Evolutionary conservation across 257 asterid species (phyloP).

Genomic region (Ilex aquifolium): DNA sequence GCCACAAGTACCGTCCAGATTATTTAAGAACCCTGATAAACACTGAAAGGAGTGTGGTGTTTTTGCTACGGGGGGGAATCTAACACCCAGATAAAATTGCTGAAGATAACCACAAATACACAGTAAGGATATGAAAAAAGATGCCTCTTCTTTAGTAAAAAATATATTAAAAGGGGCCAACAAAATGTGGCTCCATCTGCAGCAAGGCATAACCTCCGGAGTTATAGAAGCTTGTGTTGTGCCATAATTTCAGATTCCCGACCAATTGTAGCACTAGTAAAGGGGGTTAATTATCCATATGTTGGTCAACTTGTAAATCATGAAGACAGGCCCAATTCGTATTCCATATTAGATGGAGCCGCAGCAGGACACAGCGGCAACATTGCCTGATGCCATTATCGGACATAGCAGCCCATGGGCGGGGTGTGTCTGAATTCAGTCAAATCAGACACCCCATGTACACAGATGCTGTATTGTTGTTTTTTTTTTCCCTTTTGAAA

Average conservation of each 20-base stretch:
- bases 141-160: not conserved
- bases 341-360: not conserved
- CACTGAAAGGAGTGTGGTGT: too few relatives aligned
- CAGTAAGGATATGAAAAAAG: not conserved
- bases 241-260: too few relatives aligned
- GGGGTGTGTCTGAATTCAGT: too few relatives aligned
- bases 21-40: not conserved
- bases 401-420: not conserved
- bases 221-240: too few relatives aligned
- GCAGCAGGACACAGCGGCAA: not conserved
- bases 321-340: too few relatives aligned
- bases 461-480: not conserved
- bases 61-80: not conserved
- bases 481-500: not conserved
- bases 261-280: too few relatives aligned
- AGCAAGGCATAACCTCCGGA: too few relatives aligned
- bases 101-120: not conserved
- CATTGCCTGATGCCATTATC: not conserved
- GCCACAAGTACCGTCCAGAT: conserved; percentile 17
- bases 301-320: too few relatives aligned
- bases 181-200: too few relatives aligned
- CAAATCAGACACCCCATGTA: too few relatives aligned
- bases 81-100: not conserved
- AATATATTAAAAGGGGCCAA: too few relatives aligned
- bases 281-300: too few relatives aligned